Evolutionary conservation across 2,329 filamentous ascomycete genomes (phyloP).

Genomic region (Stromatinia cepivora): DNA sequence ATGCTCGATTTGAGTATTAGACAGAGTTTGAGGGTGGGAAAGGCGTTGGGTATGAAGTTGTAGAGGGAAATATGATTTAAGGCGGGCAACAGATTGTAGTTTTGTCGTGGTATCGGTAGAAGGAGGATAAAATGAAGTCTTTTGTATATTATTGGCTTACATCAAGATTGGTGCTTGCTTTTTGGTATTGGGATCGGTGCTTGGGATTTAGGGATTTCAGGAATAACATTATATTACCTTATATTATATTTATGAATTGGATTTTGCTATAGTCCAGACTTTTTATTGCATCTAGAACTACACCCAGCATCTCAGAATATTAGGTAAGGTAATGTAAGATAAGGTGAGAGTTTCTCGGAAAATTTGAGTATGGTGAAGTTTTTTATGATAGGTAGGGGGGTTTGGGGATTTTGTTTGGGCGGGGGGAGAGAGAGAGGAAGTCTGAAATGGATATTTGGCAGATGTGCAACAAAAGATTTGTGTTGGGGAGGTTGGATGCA

Average conservation of each 20-base stretch:
- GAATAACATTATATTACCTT: neutral
- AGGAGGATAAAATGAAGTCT: neutral
- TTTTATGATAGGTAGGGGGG: too few relatives aligned
- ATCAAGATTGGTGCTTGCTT: neutral
- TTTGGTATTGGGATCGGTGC: neutral
- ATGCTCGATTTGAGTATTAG: conserved; percentile 97
- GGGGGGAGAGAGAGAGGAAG: too few relatives aligned
- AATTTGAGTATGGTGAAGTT: too few relatives aligned
- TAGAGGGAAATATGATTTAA: conserved; percentile 43
- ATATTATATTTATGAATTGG: neutral
- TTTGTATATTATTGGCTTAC: conserved; percentile 7
- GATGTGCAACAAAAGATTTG: neutral
- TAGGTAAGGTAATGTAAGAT: too few relatives aligned
- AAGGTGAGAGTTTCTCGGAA: too few relatives aligned
- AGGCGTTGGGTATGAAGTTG: conserved; percentile 94
- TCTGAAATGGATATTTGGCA: neutral
- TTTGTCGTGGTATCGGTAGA: neutral
- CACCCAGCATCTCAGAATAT: neutral
- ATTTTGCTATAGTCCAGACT: too few relatives aligned
- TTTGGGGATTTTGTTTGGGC: too few relatives aligned
- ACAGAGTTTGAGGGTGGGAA: conserved; percentile 83
- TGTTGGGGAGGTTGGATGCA: neutral
- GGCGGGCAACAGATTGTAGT: neutral
- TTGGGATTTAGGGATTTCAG: neutral
- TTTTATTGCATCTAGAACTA: neutral